A percentile compares a stretch with the other conserved stretches of the same genome.
These are phyloP conservation scores for Raphidocelis subcapitata DNA, from an alignment of 139 green algal genomes.

Conservation along the genomic window DNA sequence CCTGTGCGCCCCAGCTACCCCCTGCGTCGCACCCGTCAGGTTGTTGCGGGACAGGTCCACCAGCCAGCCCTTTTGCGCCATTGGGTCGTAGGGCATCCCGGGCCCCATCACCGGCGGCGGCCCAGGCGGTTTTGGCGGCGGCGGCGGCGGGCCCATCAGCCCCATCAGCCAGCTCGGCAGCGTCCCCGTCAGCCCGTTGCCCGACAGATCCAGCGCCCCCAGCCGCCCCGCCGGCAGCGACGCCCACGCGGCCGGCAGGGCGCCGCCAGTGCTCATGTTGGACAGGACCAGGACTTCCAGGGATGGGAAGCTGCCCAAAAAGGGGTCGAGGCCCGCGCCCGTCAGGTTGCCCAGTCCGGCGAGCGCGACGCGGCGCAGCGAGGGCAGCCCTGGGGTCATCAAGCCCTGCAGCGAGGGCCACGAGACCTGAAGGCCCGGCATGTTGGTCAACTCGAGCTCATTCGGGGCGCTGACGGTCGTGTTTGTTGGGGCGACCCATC, in stretches of 20 bases:
- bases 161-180: constrained; percentile 2
- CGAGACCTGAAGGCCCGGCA: no score
- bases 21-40: not conserved
- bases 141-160: no score
- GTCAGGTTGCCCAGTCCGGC: not conserved
- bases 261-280: not conserved
- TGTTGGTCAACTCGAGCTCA: no score
- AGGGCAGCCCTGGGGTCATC: not conserved
- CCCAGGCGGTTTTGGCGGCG: no score
- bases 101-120: no score
- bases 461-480: no score
- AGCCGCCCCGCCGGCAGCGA: constrained; percentile 3
- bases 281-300: not conserved
- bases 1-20: no score
- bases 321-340: not conserved
- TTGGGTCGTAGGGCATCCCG: no score
- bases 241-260: constrained; percentile 12
- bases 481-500: no score
- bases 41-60: not conserved
- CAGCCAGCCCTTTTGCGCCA: no score
- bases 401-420: no score
- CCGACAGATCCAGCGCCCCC: constrained; percentile 6
- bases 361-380: not conserved
- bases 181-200: constrained; percentile 21
- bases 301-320: not conserved